Evolutionary conservation across 1,284 basidiomycete genomes (phyloP).

Genomic region (Rhodotorula sp.): DNA sequence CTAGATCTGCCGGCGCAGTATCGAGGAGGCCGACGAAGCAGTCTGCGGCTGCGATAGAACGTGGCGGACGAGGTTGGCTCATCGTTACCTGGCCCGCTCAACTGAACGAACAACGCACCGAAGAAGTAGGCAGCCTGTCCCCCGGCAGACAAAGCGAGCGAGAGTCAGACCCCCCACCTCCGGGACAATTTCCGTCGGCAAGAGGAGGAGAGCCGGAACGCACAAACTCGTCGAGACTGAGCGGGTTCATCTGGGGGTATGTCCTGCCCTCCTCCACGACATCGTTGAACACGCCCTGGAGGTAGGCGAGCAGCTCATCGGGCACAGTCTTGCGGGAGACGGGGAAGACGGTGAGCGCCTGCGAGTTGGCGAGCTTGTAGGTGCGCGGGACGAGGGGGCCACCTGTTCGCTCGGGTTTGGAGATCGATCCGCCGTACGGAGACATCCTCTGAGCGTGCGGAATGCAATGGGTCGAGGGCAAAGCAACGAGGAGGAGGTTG

Average conservation of each 20-base stretch:
- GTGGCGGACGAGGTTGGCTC: no score
- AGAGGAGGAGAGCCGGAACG: not conserved
- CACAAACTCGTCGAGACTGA: conserved; percentile 51
- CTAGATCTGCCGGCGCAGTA: not conserved
- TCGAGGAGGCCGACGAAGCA: conserved; percentile 38
- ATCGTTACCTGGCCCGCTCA: no score
- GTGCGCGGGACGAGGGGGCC: conserved; percentile 25
- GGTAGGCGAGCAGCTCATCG: conserved; percentile 53
- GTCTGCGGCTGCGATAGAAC: conserved; percentile 23
- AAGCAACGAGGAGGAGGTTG: not conserved
- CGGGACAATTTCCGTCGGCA: not conserved
- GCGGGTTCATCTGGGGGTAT: conserved; percentile 74
- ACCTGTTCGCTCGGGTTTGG: not conserved
- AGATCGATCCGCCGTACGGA: conserved; percentile 39
- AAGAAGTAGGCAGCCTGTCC: conserved; percentile 37
- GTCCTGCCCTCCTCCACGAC: conserved; percentile 74
- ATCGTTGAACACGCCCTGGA: conserved; percentile 57
- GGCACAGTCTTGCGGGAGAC: conserved; percentile 62
- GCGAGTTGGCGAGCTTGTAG: conserved; percentile 19
- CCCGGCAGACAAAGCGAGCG: not conserved
- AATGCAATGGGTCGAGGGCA: not conserved
- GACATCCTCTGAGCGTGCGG: conserved; percentile 29
- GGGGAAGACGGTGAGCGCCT: conserved; percentile 21
- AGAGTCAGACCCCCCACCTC: not conserved
- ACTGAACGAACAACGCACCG: not conserved